Conservation (phyloP, 2,329 filamentous ascomycete species). For the Calonectria hongkongensis region DNA sequence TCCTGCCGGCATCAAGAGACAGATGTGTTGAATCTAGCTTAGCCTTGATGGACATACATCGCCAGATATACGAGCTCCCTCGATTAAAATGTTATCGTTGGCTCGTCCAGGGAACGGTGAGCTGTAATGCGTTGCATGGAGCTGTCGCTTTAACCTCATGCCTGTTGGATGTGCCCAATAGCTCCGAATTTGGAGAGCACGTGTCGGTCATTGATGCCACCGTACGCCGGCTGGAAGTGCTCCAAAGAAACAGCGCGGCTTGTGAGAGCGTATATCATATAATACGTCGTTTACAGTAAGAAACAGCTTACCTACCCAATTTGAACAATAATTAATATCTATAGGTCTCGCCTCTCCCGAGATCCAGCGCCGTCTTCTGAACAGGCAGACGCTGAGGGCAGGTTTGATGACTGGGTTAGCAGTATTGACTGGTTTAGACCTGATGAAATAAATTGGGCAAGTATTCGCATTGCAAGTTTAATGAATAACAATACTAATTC, state of each 20-base stretch:
- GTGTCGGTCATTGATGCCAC: conserved; percentile 14
- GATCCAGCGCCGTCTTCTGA: conserved; percentile 2
- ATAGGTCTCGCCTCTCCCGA: conserved; percentile 33
- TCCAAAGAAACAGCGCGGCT: conserved; percentile 35
- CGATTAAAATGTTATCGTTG: conserved; percentile 42
- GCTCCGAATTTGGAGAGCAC: conserved; percentile 28
- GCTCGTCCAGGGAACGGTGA: conserved; percentile 40
- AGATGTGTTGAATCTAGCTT: conserved; percentile 40
- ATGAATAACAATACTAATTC: background rate
- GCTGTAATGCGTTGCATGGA: conserved; percentile 42
- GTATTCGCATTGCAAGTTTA: background rate
- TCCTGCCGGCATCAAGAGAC: conserved; percentile 32
- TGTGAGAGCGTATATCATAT: conserved; percentile 41
- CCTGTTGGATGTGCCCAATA: conserved; percentile 39
- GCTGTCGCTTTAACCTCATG: conserved; percentile 45
- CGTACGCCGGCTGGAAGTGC: conserved; percentile 31
- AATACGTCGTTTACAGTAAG: conserved; percentile 43
- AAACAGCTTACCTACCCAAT: background rate
- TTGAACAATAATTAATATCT: background rate
- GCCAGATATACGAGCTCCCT: conserved; percentile 43
- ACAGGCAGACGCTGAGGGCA: conserved; percentile 28
- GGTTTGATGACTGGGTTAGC: conserved; percentile 43
- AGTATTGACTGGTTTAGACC: conserved; percentile 46
- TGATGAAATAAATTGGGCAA: conserved; percentile 43
- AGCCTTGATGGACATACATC: conserved; percentile 44